Evolutionary conservation across 140 eudicot genomes (phyloP), one percentile per base, ranked within the genome.

Genomic region (Bidens hawaiensis): DNA sequence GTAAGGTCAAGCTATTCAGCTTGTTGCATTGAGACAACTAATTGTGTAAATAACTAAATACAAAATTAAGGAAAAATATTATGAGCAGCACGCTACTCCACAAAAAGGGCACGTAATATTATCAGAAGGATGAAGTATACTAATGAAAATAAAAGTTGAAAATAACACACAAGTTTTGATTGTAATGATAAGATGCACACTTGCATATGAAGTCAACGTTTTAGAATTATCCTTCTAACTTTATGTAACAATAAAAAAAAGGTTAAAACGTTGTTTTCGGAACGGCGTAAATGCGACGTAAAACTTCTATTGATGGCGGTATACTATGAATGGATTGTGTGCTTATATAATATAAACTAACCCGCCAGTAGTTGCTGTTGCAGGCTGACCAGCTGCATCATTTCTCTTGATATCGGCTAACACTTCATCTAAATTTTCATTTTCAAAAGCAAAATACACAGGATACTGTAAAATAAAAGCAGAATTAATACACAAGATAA

Each of bases 361-460:
- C 96, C 95, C 99, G 76, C 99, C 99, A 74, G 95, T 85, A 55
- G 99, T 88, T 58, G 99, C 89, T 65, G 96, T 84, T 6, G 96
- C 99, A 64, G 94, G 89, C 81, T 87, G 96, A 67, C 96, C 99
- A 71, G 79, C 73, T 24, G 84, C 95, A 85, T 88, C 99, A 22
- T 79, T 87, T 69, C 70, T 81, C 81, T 82, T 85, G 65, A 93
- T 82, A 62, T 87, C 96, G 49, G 83, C 95, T 22, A 91, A 77
- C 42, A 91, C 89, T 50, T 83, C 72, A 68, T 76, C 79, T 49
- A 91, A 72, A 63, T 78, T 48, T 9, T 87, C 93, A 68, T 85
- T 89, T 77, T 91, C 96, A 76, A 80, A 84, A 47, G 95, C 96
- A 72, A 91, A 91, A 75, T 87, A 91, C 42, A 91, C n/a, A n/a